Evolutionary conservation across 345 rosid species (phyloP).

Genomic region (Populus ilicifolia): DNA sequence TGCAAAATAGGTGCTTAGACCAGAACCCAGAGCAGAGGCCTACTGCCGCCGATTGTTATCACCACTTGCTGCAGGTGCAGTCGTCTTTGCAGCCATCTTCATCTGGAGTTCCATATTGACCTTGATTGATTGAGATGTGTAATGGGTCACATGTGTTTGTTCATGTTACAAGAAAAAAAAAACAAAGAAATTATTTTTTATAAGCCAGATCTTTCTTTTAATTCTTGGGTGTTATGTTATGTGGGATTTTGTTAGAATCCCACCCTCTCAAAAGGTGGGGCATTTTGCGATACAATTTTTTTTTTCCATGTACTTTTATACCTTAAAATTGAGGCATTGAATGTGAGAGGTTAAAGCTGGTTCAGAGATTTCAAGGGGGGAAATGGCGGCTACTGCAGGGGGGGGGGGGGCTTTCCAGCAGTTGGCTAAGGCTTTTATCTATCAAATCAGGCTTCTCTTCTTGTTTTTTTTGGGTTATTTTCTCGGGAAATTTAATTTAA

Average conservation of each 20-base stretch:
- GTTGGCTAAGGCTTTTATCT: background rate
- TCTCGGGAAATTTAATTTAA: no score
- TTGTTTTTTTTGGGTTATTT: no score
- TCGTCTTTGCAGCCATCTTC: slow-evolving; percentile 48
- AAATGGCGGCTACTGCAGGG: slow-evolving; percentile 16
- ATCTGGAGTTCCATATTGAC: slow-evolving; percentile 24
- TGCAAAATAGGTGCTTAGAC: slow-evolving; percentile 80
- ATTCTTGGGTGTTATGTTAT: background rate
- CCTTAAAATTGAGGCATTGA: slow-evolving; percentile 3
- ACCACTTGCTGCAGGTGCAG: slow-evolving; percentile 84
- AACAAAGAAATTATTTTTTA: no score
- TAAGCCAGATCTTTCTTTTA: no score
- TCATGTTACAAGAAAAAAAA: background rate
- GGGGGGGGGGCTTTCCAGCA: slow-evolving; percentile 3
- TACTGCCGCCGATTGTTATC: slow-evolving; percentile 95
- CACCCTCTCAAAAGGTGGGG: no score
- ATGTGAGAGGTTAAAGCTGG: background rate
- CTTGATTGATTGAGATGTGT: slow-evolving; percentile 1
- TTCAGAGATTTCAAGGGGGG: background rate
- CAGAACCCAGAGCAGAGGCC: slow-evolving; percentile 89
- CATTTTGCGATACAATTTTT: no score
- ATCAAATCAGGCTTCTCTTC: background rate
- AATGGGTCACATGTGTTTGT: background rate
- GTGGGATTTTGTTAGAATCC: background rate
- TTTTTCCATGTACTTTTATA: background rate